Base-by-base conservation (phyloP, 176 grass and related monocot species). In the Stipa capillata region DNA sequence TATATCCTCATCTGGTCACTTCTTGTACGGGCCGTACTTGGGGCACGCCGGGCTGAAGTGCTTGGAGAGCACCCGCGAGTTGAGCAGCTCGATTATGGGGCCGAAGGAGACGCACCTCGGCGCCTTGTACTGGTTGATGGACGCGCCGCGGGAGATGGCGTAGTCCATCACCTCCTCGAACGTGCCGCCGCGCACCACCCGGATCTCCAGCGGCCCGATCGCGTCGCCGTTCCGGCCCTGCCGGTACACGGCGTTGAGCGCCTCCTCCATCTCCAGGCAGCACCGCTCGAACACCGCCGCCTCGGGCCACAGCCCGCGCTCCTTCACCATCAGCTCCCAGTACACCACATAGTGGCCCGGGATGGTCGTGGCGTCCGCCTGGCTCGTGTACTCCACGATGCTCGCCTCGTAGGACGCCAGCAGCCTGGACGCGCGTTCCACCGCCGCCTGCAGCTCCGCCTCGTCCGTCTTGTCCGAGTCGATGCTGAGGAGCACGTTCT, bases 91-190 rank as follows among this genome's bases (percentile, higher is more conserved):
- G 71, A 97, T 94, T 76, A 94, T 92, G 14, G 95, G 95, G 2
- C 82, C 85, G 80, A 92, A 97, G 33, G 86, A 90, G 36, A 97
- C 95, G 83, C 95, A 97, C 25, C 95, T 65, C 0, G 95, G 92
- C 25, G 87, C 95, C 87, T 97, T 97, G 92, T 97, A 97, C 86
- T 97, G 95, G 85, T 97, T 97, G 74, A 97, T 97, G 50, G 95
- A 97, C 6, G 95, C 95, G 8, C 95, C 95, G n/a, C 95, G 80
- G 4, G 85, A 68, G 79, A 97, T 92, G 83, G 95, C 92, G 79
- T 97, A 94, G 87, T 97, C 95, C 95, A 97, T 97, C 63, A 94
- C 82, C 85, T 97, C 92, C 87, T 97, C 95, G 84, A 97, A 97
- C 18, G 95, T 91, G 20, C 95, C 95, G 4, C 42, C 78, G 14